Conservation (phyloP, 306 rosid genomes). For the Cicer arietinum region DNA sequence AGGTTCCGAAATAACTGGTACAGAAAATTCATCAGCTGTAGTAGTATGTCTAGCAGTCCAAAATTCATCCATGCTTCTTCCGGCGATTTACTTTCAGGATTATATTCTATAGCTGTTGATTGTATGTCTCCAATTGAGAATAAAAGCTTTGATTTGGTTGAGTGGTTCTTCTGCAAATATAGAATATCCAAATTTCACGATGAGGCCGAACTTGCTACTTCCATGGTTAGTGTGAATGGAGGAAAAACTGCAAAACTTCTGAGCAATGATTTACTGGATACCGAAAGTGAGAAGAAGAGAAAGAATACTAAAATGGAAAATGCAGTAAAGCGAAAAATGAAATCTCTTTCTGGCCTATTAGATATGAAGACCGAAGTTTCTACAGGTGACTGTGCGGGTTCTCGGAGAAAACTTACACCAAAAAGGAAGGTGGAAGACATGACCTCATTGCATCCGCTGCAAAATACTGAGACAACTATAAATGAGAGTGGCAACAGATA, state of each 20-base stretch:
- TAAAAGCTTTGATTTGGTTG: slow-evolving; percentile 59
- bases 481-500: slow-evolving; percentile 48
- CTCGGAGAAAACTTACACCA: slow-evolving; percentile 24
- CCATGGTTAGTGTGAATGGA: slow-evolving; percentile 42
- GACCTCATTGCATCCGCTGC: slow-evolving; percentile 34
- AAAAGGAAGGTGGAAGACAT: slow-evolving; percentile 47
- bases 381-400: slow-evolving; percentile 15
- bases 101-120: slow-evolving; percentile 65
- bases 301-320: slow-evolving; percentile 48
- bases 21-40: slow-evolving; percentile 53
- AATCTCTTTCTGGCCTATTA: slow-evolving; percentile 67
- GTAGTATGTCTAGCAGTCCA: slow-evolving; percentile 43
- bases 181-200: slow-evolving; percentile 68
- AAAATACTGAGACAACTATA: slow-evolving; percentile 52
- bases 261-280: slow-evolving; percentile 30
- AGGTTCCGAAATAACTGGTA: slow-evolving; percentile 75
- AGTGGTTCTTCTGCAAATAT: slow-evolving; percentile 72
- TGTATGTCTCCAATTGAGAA: slow-evolving; percentile 56
- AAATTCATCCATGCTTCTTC: slow-evolving; percentile 54
- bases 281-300: slow-evolving; percentile 34
- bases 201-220: slow-evolving; percentile 55
- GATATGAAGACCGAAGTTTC: slow-evolving; percentile 54
- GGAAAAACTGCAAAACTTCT: slow-evolving; percentile 28
- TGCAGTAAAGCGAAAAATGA: slow-evolving; percentile 53
- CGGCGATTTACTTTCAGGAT: slow-evolving; percentile 68